Evolutionary conservation across 169 alveolate species (phyloP).

Genomic region (Neospora caninum): DNA sequence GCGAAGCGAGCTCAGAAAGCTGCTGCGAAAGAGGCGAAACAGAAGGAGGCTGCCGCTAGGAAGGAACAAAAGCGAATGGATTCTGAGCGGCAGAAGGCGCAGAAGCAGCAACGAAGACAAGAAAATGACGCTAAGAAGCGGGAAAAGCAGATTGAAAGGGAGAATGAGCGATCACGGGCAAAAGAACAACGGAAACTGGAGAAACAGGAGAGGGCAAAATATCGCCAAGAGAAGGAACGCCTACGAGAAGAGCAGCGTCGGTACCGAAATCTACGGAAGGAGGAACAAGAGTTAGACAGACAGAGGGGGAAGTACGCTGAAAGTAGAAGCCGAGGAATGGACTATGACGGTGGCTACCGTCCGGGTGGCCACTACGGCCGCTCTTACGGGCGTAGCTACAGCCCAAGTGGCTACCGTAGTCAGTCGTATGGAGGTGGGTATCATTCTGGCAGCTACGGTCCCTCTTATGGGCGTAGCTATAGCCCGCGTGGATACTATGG

Average conservation of each 20-base stretch:
- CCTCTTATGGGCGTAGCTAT: background rate
- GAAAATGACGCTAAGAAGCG: background rate
- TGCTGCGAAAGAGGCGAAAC: background rate
- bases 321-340: background rate
- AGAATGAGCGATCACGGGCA: background rate
- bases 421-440: background rate
- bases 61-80: background rate
- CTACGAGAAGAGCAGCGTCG: constrained; percentile 2
- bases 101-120: background rate
- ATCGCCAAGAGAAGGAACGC: background rate
- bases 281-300: background rate
- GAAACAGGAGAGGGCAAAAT: background rate
- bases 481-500: background rate
- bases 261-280: background rate
- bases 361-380: background rate
- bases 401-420: background rate
- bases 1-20: background rate
- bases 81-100: background rate
- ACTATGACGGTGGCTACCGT: background rate
- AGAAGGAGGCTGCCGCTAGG: background rate
- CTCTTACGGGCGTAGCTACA: background rate
- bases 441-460: background rate
- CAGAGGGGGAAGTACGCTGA: background rate
- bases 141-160: background rate
- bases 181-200: background rate